Base-by-base conservation (phyloP, 768 basidiomycete species). In the Chalciporus pseudorubinellus region DNA sequence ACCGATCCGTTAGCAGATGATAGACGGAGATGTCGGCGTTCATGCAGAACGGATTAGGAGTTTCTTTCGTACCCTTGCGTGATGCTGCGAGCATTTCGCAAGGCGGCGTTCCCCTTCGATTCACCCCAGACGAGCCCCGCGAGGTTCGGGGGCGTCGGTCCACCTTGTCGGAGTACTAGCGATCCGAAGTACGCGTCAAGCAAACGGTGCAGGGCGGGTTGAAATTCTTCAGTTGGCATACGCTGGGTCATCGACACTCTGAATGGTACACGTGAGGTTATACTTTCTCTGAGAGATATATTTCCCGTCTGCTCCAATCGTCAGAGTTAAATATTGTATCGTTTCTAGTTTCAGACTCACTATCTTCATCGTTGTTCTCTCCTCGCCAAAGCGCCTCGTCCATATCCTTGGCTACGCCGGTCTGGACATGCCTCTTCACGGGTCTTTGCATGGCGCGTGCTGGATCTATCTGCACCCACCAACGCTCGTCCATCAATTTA, bases 281-380 rank as follows among this genome's bases (percentile, higher is more conserved):
- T 76, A 67, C 56, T 79, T 70, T 16, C 59, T 66, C 18, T 36
- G 2, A 36, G 65, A 54, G 41, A 80, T 59, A 53, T 77, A 77
- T 10, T 55, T 63, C 6, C 78, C 79, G 51, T 80, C 78, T 80
- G 28, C n/a, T 6, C 39, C 13, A 33, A 24, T 33, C 3, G 38
- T 44, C 26, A 53, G 36, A 36, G 6, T 16, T 6, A 8, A 16
- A 36, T 5, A 36, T 36, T 2, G 34, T 5, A 36, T 36, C 3
- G 34, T 36, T 8, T n/a, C 4, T 36, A n/a, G 5, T 4, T 4
- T n/a, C 18, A 39, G n/a, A 58, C 74, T 54, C 59, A 91, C 88
- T 91, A 21, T 87, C 87, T 51, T 80, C 77, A 68, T 91, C 89
- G 57, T 92, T 93, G 53, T 84, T 77, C 50, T 82, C 77, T n/a